These are phyloP conservation scores for Arbutus unedo DNA, from an alignment of 148 eudicot species.

Conservation along the genomic window DNA sequence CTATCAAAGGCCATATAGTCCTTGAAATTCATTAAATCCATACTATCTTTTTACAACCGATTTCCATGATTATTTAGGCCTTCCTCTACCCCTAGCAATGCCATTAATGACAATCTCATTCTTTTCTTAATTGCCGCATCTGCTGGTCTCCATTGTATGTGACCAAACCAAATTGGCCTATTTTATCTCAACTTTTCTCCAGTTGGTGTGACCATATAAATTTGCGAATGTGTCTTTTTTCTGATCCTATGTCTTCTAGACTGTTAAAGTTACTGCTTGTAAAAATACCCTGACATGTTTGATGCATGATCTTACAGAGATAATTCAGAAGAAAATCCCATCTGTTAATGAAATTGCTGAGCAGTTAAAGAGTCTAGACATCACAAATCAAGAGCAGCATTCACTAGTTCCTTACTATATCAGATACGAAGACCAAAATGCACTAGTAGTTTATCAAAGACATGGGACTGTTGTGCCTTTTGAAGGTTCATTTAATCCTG, in stretches of 20 bases:
- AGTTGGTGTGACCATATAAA: too few relatives aligned
- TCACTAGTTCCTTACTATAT: neutral
- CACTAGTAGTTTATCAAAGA: slow-evolving; percentile 5
- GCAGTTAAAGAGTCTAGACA: neutral
- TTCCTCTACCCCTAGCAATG: neutral
- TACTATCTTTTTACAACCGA: neutral
- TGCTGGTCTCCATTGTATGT: neutral
- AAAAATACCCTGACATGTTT: neutral
- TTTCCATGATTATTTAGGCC: neutral
- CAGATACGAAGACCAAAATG: neutral
- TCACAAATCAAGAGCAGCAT: neutral
- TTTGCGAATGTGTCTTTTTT: too few relatives aligned
- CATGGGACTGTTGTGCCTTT: slow-evolving; percentile 5
- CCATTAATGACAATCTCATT: neutral
- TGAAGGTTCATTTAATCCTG: neutral
- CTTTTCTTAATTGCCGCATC: neutral
- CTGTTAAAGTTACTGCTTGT: too few relatives aligned
- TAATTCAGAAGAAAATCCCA: neutral
- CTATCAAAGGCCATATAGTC: neutral
- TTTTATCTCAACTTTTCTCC: neutral
- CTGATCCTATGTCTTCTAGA: too few relatives aligned
- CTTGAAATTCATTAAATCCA: neutral
- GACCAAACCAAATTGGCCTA: neutral
- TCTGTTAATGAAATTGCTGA: neutral
- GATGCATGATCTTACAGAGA: neutral